Percentiles rank a stretch among this genome's conserved stretches.
phyloP scores from a whole-genome alignment of 225 moss, liverwort and hornwort genomes.

The Bryum argenteum region DNA sequence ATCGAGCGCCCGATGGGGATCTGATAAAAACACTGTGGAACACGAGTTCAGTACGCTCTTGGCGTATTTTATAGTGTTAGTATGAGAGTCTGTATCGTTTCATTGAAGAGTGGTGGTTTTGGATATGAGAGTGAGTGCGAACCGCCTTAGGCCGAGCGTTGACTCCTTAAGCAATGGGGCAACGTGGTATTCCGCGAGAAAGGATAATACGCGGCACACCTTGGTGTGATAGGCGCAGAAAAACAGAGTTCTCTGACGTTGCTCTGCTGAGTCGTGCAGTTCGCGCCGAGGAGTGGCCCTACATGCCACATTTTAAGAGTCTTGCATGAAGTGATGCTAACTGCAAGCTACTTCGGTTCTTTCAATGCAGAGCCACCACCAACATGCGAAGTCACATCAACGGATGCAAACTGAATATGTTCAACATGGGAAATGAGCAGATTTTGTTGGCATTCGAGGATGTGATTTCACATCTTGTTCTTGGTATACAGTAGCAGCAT shows the following conservation, averaged over 20 bases:
- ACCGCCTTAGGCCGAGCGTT: conserved; percentile 99
- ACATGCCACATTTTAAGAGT: conserved; percentile 42
- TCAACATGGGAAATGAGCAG: no score
- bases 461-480: no score
- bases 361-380: no score
- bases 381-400: no score
- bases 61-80: neutral
- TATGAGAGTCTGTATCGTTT: neutral
- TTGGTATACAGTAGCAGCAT: no score
- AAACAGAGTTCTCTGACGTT: conserved; percentile 38
- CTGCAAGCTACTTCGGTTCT: neutral
- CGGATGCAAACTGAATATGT: no score
- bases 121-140: neutral
- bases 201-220: conserved; percentile 91
- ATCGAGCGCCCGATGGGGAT: neutral
- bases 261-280: conserved; percentile 52
- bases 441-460: no score
- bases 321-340: neutral
- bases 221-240: conserved; percentile 87
- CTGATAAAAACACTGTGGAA: neutral
- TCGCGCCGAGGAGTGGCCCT: conserved; percentile 46
- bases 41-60: neutral
- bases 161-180: conserved; percentile 72
- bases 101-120: neutral
- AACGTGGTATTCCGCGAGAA: conserved; percentile 99